These are phyloP conservation scores for Mycena indigotica DNA, from an alignment of 768 basidiomycete genomes.

Conservation along the genomic window DNA sequence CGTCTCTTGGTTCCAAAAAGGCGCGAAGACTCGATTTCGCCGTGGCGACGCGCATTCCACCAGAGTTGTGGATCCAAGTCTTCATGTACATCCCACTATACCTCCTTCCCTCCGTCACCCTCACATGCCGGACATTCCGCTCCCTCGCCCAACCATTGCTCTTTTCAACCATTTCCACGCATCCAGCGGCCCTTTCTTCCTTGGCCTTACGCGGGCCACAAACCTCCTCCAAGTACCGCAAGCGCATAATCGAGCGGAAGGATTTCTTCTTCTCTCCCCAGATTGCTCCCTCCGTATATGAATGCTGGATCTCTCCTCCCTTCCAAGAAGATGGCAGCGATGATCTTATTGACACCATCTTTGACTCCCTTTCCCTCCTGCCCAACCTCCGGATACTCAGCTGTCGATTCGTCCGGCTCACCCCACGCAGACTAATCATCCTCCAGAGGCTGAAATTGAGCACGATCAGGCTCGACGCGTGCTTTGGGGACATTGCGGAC, in stretches of 20 bases:
- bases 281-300: conserved; percentile 36
- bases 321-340: conserved; percentile 32
- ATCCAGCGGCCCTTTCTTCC: conserved; percentile 31
- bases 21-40: background rate
- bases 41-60: conserved; percentile 22
- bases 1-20: conserved; percentile 11
- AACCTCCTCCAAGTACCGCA: conserved; percentile 29
- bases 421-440: conserved; percentile 33
- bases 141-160: conserved; percentile 40
- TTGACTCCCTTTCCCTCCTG: conserved; percentile 33
- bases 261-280: conserved; percentile 35
- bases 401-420: conserved; percentile 42
- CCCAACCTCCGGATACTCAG: conserved; percentile 34
- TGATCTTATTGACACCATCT: conserved; percentile 34
- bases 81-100: conserved; percentile 33
- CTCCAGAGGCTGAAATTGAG: conserved; percentile 32
- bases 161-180: conserved; percentile 40
- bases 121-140: conserved; percentile 35
- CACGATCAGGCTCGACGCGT: conserved; percentile 36
- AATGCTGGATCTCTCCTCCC: conserved; percentile 41
- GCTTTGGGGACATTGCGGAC: conserved; percentile 17
- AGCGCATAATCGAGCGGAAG: conserved; percentile 31
- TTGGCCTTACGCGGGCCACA: conserved; percentile 27
- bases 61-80: conserved; percentile 40
- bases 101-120: conserved; percentile 33